phyloP scores from a whole-genome alignment of 2,329 filamentous ascomycete species.

The Colletotrichum navitas region DNA sequence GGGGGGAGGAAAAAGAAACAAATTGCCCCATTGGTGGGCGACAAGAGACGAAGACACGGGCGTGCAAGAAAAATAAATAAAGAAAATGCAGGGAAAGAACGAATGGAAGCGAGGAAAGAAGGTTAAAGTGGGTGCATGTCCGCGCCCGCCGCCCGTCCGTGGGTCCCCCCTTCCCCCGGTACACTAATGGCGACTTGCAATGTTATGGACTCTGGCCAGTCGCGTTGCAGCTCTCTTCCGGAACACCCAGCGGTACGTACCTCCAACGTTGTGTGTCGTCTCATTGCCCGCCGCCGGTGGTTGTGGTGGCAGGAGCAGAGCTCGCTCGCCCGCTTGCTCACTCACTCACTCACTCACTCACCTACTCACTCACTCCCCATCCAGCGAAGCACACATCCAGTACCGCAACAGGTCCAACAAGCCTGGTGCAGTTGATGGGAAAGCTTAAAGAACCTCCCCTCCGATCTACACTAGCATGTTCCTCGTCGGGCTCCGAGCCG shows the following conservation, averaged over 20 bases:
- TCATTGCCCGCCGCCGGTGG: no score
- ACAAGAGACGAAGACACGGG: no score
- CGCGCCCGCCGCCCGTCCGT: neutral
- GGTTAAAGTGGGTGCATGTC: slow-evolving; percentile 35
- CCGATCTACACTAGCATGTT: slow-evolving; percentile 1
- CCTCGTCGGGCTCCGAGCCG: slow-evolving; percentile 14
- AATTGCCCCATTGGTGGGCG: neutral
- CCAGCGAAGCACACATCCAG: neutral
- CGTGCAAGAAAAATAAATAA: neutral
- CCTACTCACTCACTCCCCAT: neutral
- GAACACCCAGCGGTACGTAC: neutral
- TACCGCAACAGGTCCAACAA: neutral
- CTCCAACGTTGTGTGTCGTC: neutral
- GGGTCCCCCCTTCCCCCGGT: no score
- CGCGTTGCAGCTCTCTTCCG: neutral
- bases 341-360: neutral
- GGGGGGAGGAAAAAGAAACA: neutral
- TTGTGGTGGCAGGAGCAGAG: no score
- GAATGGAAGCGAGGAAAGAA: slow-evolving; percentile 41
- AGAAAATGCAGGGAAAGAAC: slow-evolving; percentile 14
- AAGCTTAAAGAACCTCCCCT: neutral
- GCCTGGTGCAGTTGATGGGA: neutral
- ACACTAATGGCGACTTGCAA: neutral
- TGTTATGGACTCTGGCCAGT: neutral
- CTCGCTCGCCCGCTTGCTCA: no score